Conservation (phyloP, 1,284 basidiomycete species). For the Quambalaria eucalypti region DNA sequence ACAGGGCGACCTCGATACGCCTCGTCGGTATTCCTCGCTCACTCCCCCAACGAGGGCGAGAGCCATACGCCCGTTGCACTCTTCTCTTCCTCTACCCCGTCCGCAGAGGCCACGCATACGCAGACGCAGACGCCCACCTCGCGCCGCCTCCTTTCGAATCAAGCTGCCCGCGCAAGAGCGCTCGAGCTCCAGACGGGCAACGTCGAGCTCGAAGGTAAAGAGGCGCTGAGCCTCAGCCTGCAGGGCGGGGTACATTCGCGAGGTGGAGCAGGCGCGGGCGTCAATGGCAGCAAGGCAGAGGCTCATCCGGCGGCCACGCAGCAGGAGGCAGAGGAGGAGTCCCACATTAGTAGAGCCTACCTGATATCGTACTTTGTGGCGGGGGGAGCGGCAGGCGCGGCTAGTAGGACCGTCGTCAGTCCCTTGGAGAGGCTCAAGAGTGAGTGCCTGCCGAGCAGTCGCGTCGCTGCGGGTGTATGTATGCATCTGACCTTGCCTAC, state of each 20-base stretch:
- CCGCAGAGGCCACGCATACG: background rate
- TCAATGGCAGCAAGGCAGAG: background rate
- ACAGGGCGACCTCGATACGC: too few species aligned
- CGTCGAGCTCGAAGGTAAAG: background rate
- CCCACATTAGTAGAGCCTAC: constrained; percentile 17
- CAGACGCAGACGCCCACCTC: background rate
- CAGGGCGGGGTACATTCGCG: background rate
- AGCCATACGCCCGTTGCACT: background rate
- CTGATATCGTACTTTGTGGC: constrained; percentile 54
- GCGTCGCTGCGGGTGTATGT: background rate
- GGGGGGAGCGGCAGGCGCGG: constrained; percentile 56
- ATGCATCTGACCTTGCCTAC: background rate
- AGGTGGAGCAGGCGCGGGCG: background rate
- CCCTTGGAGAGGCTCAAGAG: constrained; percentile 83
- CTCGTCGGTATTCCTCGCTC: too few species aligned
- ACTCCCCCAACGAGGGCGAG: background rate
- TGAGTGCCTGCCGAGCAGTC: constrained; percentile 4
- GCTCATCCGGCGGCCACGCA: background rate
- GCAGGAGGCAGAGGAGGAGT: constrained; percentile 4
- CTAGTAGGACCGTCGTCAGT: constrained; percentile 80
- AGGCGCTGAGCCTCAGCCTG: background rate
- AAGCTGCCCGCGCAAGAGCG: background rate
- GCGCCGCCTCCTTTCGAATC: too few species aligned
- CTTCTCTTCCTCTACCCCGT: background rate
- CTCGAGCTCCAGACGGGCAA: background rate